Conservation (phyloP, 2,329 filamentous ascomycete species). For the Fusarium albidum region DNA sequence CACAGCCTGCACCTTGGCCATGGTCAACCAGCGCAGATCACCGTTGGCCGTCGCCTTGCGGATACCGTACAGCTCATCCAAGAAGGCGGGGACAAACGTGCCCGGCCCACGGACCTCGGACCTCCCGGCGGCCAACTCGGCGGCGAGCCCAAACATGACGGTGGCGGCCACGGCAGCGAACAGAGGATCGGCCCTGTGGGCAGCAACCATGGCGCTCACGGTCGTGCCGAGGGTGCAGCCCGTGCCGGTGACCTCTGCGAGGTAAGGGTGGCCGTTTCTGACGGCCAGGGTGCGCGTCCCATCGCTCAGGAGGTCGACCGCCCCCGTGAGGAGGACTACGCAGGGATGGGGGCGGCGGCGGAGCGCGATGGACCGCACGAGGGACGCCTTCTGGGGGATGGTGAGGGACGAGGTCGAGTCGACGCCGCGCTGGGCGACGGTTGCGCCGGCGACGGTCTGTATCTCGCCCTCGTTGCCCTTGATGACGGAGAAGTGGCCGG, state of each 20-base stretch:
- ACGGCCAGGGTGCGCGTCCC: conserved; percentile 73
- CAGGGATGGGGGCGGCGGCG: conserved; percentile 68
- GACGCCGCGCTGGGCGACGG: conserved; percentile 75
- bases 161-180: conserved; percentile 76
- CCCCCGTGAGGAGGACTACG: conserved; percentile 84
- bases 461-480: conserved; percentile 97
- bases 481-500: conserved; percentile 84
- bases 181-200: conserved; percentile 70
- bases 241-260: conserved; percentile 78
- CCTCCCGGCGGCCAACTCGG: conserved; percentile 72
- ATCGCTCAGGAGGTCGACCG: conserved; percentile 79
- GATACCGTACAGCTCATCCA: conserved; percentile 72
- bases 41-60: conserved; percentile 57
- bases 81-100: conserved; percentile 83
- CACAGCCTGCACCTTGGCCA: conserved; percentile 57
- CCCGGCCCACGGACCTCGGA: conserved; percentile 79
- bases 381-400: conserved; percentile 58
- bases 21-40: conserved; percentile 60
- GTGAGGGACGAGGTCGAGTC: conserved; percentile 74
- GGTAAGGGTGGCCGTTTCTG: conserved; percentile 77
- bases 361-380: conserved; percentile 73
- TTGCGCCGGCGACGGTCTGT: conserved; percentile 70
- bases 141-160: conserved; percentile 78
- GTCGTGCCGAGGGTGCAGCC: conserved; percentile 88
- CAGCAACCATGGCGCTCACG: conserved; percentile 77